Base-by-base conservation (phyloP, 805 yeast species). In the Cyberlindnera petersonii region DNA sequence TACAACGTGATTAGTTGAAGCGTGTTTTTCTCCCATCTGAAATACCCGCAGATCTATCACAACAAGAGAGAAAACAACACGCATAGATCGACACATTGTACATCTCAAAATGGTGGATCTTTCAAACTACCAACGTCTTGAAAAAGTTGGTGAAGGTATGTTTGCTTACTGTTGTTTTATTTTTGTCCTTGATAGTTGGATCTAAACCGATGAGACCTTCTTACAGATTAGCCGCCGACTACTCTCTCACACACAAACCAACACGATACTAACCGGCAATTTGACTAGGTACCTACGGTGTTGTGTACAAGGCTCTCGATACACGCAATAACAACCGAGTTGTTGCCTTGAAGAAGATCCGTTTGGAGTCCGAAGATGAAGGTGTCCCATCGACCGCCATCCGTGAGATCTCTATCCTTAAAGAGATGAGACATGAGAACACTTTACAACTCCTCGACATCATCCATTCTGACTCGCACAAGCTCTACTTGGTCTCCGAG, bases 381-480 rank as follows among this genome's bases (percentile, higher is more conserved):
- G 98, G 98, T 15, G 97, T 94, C 17, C 98, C 98, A 2, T 87
- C 97, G 2, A 93, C 98, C 0, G 97, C 98, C 6, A 93, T 93
- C 43, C 74, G 98, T 53, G 98, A 93, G 59, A 93, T 93, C 52
- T 91, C 98, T 2, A 71, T 93, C 32, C 73, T 93, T 63, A 91
- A 93, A 61, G 98, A 93, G 60, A 73, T 93, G 73, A 77, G 86
- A 48, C 96, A 93, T 64, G 95, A 87, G 45, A 88, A 91, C 63
- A 89, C 91, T 37, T 97, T 93, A 18, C 72, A 94, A 33, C 71
- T 93, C 30, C 86, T 82, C 61, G 96, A 93, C 63, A 93, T 93
- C 48, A 94, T 93, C 46, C 98, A 93, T 61, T 84, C 96, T 2
- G 97, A 89, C 60, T 76, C 85, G 15, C 94, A 89, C 63, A 93